Conservation (phyloP, 1,139 yeast species). For the Saccharomyces hybrid region DNA sequence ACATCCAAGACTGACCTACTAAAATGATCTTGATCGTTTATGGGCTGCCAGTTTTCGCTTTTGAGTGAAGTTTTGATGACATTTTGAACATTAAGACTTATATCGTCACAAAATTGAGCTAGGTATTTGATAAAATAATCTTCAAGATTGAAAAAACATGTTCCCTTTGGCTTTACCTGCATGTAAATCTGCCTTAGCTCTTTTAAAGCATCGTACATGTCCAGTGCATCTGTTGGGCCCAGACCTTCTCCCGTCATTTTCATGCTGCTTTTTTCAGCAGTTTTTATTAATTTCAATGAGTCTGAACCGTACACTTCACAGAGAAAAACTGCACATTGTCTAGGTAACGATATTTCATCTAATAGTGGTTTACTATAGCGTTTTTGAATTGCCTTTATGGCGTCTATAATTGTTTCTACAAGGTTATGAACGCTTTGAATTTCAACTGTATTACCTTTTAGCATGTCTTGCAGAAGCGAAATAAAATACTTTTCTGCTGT, state of each 20-base stretch:
- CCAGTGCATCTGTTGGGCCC: conserved; percentile 54
- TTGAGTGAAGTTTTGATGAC: conserved; percentile 51
- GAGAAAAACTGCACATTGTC: conserved; percentile 48
- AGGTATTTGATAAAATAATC: conserved; percentile 52
- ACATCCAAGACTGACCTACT: conserved; percentile 62
- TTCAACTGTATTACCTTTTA: conserved; percentile 55
- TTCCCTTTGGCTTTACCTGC: conserved; percentile 40
- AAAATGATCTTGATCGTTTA: conserved; percentile 38
- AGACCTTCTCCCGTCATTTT: conserved; percentile 36
- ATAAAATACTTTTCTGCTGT: conserved; percentile 57
- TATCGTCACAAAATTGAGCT: conserved; percentile 47
- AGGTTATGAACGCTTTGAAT: conserved; percentile 53
- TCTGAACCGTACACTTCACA: conserved; percentile 60
- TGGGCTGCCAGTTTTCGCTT: conserved; percentile 49
- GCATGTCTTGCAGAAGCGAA: conserved; percentile 48
- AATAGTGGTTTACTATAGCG: conserved; percentile 55
- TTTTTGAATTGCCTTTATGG: conserved; percentile 49
- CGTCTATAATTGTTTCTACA: conserved; percentile 48
- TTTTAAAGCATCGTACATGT: conserved; percentile 48
- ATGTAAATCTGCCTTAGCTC: conserved; percentile 48
- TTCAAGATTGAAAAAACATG: conserved; percentile 54
- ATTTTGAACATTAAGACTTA: conserved; percentile 41
- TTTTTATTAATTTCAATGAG: conserved; percentile 51
- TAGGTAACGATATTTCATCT: conserved; percentile 50
- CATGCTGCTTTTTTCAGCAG: conserved; percentile 42